Base-by-base conservation (phyloP, 2,329 filamentous ascomycete species). In the Amauroascus verrucosus region DNA sequence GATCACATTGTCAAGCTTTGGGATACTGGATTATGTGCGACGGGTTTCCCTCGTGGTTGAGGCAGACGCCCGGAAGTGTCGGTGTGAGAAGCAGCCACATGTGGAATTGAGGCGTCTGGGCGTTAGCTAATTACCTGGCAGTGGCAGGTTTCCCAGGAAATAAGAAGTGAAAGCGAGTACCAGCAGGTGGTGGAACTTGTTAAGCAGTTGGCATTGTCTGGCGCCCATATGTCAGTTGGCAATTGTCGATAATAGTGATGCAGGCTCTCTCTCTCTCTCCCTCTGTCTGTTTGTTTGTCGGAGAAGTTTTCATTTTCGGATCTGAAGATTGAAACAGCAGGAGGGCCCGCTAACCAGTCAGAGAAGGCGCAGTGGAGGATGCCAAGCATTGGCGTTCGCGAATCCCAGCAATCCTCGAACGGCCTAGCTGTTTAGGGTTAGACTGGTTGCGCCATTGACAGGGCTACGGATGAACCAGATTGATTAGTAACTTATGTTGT, bases 31-130 rank as follows among this genome's bases (percentile, higher is more conserved):
- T n/a, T n/a, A n/a, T 37, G 33, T n/a, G 14, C 11, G 18, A 24
- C 5, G 8, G 9, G 6, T 9, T 44, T 28, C 20, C 45, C 26
- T 47, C 30, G 30, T 35, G 30, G 28, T 22, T 35, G 1, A 22
- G n/a, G 11, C n/a, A 13, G 2, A 16, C 26, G 13, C 32, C 26
- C 6, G 9, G 22, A 18, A 40, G 33, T 20, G 45, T 33, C 45
- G 45, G 45, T 47, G 45, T 47, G 32, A 6, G 32, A 35, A 35
- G 13, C 14, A 33, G 45, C 45, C 45, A 35, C 45, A n/a, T 47
- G 45, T 47, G 45, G 18, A 47, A 47, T 30, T 5, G 26, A 35
- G 30, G 28, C 26, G 26, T 22, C 45, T 18, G 16, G 28, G 30
- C 11, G 14, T 26, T 33, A 6, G 33, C 33, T 35, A 14, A 7